Base-by-base conservation (phyloP, 768 basidiomycete species). In the Leccinum subgranulosum region DNA sequence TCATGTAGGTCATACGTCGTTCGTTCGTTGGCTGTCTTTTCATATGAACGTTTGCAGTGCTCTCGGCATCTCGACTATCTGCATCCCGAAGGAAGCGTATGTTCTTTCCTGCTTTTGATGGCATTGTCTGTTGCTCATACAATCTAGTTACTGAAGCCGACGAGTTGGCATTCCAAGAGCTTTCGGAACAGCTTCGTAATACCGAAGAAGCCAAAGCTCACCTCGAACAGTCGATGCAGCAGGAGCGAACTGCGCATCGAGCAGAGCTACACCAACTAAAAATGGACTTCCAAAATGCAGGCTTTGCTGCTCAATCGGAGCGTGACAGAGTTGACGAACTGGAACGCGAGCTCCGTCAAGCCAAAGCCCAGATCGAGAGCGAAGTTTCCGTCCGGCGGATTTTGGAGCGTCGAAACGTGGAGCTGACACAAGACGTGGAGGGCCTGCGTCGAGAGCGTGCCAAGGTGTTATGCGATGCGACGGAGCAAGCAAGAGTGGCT, bases 51-150 rank as follows among this genome's bases (percentile, higher is more conserved):
- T 28, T 56, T 54, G 29, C 53, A 92, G 92, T 94, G 34, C 78
- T 92, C 39, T 92, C 91, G 15, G 79, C 86, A 43, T 92, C 91
- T 15, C 77, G 90, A 28, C 66, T 92, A 53, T 81, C 84, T 12
- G 76, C 80, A 31, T 87, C 89, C 56, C 81, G 87, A 45, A 78
- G 88, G 63, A 83, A 89, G 53, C 81, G 91, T 93, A 74, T 66
- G 88, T 81, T 49, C 41, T 45, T 31, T 51, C 46, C 48, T 23
- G 36, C 27, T 43, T 25, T 25, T 23, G 47, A 51, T 53, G 14
- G 43, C 6, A 11, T 51, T 15, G 7, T 14, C 31, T 31, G 3
- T 29, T 33, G 29, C 34, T 70, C 29, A 69, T 27, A 28, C 36
- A 51, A 14, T 51, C 19, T 62, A 92, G 90, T 84, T 21, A 81